These are phyloP conservation scores for Rosa chinensis DNA, from an alignment of 306 rosid species.

Conservation along the genomic window DNA sequence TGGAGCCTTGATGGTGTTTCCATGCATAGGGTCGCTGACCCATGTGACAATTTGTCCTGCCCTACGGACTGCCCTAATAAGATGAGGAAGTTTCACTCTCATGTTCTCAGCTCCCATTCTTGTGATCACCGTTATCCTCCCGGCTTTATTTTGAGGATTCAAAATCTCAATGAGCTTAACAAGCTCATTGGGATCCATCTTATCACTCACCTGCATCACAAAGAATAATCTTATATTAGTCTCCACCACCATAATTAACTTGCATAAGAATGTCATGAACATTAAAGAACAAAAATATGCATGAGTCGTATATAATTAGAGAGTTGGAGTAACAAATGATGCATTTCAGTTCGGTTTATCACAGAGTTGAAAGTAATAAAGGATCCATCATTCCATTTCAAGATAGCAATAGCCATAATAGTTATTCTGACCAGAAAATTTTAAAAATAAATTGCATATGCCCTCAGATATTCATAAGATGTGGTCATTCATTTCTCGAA, in stretches of 20 bases:
- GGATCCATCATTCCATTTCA: background rate
- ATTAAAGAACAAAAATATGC: background rate
- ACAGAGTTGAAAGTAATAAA: background rate
- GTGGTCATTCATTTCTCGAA: constrained; percentile 1
- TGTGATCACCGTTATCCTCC: constrained; percentile 86
- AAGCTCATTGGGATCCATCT: constrained; percentile 93
- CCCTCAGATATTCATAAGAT: background rate
- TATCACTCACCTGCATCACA: constrained; percentile 79
- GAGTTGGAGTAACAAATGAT: background rate
- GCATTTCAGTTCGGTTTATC: background rate
- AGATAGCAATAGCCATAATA: background rate
- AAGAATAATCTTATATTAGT: constrained; percentile 16
- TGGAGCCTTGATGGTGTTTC: constrained; percentile 98
- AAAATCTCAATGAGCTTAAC: constrained; percentile 86
- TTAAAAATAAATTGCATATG: background rate
- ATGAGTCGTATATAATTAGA: background rate
- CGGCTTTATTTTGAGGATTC: constrained; percentile 92
- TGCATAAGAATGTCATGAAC: constrained; percentile 1
- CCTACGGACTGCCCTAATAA: constrained; percentile 87
- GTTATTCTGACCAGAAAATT: background rate
- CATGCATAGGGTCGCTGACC: constrained; percentile 99
- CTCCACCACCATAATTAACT: background rate
- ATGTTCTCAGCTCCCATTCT: constrained; percentile 99
- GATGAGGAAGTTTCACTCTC: constrained; percentile 99
- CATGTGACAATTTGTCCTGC: constrained; percentile 95